phyloP scores from a whole-genome alignment of 1,139 yeast genomes.

The Scheffersomyces segobiensis region DNA sequence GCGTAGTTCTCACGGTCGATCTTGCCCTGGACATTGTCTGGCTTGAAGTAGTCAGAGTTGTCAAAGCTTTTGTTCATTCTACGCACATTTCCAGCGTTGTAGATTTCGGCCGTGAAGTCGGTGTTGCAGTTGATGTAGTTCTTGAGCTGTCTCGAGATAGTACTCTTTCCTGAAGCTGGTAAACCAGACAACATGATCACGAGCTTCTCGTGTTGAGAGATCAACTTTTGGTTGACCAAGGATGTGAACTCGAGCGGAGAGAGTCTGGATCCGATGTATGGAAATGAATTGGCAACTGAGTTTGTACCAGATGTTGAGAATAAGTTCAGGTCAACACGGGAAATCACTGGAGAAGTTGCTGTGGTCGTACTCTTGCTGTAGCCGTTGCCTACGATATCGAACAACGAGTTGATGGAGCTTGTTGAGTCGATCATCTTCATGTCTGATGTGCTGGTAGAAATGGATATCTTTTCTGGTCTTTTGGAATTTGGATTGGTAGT shows the following conservation, averaged over 20 bases:
- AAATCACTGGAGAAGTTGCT: slow-evolving; percentile 13
- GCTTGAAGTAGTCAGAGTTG: slow-evolving; percentile 58
- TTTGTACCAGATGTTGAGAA: neutral
- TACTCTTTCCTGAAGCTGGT: slow-evolving; percentile 74
- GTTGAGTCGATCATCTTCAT: slow-evolving; percentile 19
- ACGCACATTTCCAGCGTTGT: slow-evolving; percentile 28
- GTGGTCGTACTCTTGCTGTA: slow-evolving; percentile 12
- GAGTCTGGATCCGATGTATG: neutral
- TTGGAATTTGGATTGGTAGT: neutral
- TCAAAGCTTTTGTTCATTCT: slow-evolving; percentile 50
- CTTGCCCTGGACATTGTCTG: slow-evolving; percentile 42
- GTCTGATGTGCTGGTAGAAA: neutral
- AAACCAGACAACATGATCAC: slow-evolving; percentile 59
- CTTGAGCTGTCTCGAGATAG: slow-evolving; percentile 55
- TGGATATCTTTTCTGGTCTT: neutral
- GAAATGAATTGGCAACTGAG: slow-evolving; percentile 2
- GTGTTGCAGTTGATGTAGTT: slow-evolving; percentile 32
- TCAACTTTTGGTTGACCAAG: neutral
- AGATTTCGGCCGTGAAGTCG: slow-evolving; percentile 33
- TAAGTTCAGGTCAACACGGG: slow-evolving; percentile 12
- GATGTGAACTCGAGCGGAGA: neutral
- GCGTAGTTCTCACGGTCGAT: slow-evolving; percentile 61
- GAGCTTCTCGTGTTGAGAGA: slow-evolving; percentile 14
- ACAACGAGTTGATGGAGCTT: slow-evolving; percentile 29
- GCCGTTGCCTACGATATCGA: slow-evolving; percentile 15